Conservation (phyloP, 176 grass and related monocot genomes). For the Musa beccarii region DNA sequence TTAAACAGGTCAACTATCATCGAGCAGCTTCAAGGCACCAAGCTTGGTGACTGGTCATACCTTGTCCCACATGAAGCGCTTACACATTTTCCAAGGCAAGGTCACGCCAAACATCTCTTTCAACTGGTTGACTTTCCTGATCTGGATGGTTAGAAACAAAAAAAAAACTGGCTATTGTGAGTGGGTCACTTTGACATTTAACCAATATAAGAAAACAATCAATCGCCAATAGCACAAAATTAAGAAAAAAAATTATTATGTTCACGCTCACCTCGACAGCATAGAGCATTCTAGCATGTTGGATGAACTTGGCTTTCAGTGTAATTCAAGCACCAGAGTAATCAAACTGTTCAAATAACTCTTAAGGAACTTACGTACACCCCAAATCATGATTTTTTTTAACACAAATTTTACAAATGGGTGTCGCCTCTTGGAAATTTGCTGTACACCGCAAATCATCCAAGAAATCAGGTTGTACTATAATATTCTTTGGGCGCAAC, state of each 20-base stretch:
- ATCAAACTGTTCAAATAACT: not conserved
- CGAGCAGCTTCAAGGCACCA: not conserved
- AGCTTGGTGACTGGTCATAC: conserved; percentile 11
- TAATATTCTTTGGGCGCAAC: too few species aligned
- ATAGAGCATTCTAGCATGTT: not conserved
- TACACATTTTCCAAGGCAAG: conserved; percentile 73
- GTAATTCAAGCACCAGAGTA: not conserved
- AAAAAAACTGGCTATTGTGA: not conserved
- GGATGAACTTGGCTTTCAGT: not conserved
- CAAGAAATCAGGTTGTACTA: too few species aligned
- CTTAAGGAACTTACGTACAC: not conserved
- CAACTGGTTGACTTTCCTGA: conserved; percentile 60
- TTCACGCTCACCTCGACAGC: not conserved
- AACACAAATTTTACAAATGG: not conserved
- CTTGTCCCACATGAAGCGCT: conserved; percentile 28
- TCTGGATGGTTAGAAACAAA: conserved; percentile 24
- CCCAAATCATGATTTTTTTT: not conserved
- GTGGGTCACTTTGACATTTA: too few species aligned
- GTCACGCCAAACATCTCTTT: conserved; percentile 75
- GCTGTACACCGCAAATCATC: too few species aligned
- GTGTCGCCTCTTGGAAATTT: too few species aligned
- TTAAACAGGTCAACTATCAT: too few species aligned
- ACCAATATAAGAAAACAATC: not conserved
- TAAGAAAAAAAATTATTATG: not conserved
- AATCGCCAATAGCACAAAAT: not conserved